Conservation (phyloP, 805 yeast genomes). For the Candida ulmi region DNA sequence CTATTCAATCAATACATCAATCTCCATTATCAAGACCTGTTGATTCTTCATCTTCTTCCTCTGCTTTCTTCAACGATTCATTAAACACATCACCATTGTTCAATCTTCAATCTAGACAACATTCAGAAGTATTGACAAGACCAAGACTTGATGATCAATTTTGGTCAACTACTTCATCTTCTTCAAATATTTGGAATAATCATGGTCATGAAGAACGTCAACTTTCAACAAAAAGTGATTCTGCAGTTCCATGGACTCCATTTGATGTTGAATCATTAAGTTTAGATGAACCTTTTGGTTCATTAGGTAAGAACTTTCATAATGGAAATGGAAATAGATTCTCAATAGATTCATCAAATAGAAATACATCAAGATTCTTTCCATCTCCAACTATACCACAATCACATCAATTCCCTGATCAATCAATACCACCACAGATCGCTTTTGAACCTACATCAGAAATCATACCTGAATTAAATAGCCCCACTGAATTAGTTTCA, state of each 20-base stretch:
- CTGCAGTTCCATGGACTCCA: conserved; percentile 22
- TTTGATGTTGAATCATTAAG: conserved; percentile 18
- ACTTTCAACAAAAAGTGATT: conserved; percentile 21
- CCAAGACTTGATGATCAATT: conserved; percentile 3
- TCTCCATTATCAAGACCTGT: conserved; percentile 18
- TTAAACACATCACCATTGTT: neutral
- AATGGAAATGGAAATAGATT: neutral
- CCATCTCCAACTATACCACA: conserved; percentile 19
- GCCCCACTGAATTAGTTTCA: too few species aligned
- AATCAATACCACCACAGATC: neutral
- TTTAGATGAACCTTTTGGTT: conserved; percentile 9
- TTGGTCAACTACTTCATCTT: conserved; percentile 9
- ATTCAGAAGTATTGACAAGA: conserved; percentile 6
- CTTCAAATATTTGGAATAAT: conserved; percentile 18
- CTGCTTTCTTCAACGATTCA: too few species aligned
- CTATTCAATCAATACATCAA: conserved; percentile 14
- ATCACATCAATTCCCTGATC: conserved; percentile 1
- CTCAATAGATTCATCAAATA: conserved; percentile 1
- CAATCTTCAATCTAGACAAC: conserved; percentile 7
- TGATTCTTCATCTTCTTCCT: conserved; percentile 9
- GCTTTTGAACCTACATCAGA: too few species aligned
- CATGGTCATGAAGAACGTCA: conserved; percentile 15
- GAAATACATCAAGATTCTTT: conserved; percentile 21
- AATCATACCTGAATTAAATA: too few species aligned
- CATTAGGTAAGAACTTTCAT: too few species aligned